These are phyloP conservation scores for Mytilinidion resinicola DNA, from an alignment of 495 filamentous ascomycete species.

Conservation along the genomic window DNA sequence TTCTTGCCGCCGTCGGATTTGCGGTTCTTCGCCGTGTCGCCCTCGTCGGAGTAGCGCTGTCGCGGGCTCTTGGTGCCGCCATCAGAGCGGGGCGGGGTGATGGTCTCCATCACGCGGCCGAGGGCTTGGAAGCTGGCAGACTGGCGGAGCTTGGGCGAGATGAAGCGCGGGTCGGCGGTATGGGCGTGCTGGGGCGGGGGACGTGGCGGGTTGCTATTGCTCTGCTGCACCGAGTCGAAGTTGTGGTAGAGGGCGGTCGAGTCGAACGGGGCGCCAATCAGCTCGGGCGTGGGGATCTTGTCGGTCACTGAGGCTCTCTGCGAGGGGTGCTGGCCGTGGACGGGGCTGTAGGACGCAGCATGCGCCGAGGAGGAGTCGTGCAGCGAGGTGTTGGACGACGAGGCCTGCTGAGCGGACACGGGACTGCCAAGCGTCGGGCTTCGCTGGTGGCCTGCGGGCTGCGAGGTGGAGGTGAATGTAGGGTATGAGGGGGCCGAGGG, in stretches of 20 bases:
- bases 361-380: background rate
- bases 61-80: slow-evolving; percentile 45
- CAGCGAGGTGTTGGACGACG: background rate
- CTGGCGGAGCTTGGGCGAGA: slow-evolving; percentile 58
- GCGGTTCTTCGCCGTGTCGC: slow-evolving; percentile 42
- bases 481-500: slow-evolving; percentile 23
- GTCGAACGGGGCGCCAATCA: slow-evolving; percentile 23
- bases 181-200: slow-evolving; percentile 13
- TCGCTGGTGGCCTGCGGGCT: background rate
- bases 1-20: slow-evolving; percentile 57
- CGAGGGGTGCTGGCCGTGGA: background rate
- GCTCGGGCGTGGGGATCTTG: slow-evolving; percentile 20
- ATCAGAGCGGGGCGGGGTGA: slow-evolving; percentile 45
- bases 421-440: background rate
- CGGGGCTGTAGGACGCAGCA: background rate
- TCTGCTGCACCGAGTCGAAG: slow-evolving; percentile 8
- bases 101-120: slow-evolving; percentile 51
- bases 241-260: slow-evolving; percentile 10
- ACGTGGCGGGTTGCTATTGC: slow-evolving; percentile 8
- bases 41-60: slow-evolving; percentile 85
- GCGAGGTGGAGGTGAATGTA: slow-evolving; percentile 13
- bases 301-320: background rate
- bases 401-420: slow-evolving; percentile 2
- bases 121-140: slow-evolving; percentile 69
- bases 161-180: slow-evolving; percentile 11